These are phyloP conservation scores for Boletus vinaceobasis DNA, from an alignment of 768 basidiomycete species.

Conservation along the genomic window DNA sequence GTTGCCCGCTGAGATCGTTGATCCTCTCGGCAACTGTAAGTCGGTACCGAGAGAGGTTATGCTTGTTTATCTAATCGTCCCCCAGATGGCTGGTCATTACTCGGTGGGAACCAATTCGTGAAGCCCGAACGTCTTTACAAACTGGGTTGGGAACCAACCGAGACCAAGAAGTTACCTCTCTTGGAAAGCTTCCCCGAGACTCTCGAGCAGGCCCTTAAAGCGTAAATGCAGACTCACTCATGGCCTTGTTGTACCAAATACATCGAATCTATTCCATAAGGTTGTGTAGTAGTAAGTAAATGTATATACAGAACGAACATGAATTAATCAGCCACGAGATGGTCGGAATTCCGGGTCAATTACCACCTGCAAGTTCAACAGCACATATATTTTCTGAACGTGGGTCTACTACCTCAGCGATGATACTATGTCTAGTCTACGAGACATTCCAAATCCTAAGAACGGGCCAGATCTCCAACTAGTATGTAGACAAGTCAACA, in stretches of 20 bases:
- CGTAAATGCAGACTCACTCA: not conserved
- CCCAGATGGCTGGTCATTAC: constrained; percentile 39
- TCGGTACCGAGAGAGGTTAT: not conserved
- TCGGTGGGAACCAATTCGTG: constrained; percentile 39
- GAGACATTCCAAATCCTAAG: not conserved
- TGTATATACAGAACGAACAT: constrained; percentile 8
- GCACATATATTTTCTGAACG: too few species aligned
- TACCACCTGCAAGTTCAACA: not conserved
- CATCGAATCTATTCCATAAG: not conserved
- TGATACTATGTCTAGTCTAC: not conserved
- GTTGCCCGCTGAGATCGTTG: constrained; percentile 32
- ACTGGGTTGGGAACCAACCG: constrained; percentile 39
- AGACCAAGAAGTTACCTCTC: constrained; percentile 25
- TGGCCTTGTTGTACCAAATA: not conserved
- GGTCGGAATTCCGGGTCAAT: not conserved
- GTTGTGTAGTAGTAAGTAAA: not conserved
- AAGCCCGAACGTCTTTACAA: constrained; percentile 34
- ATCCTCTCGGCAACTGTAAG: constrained; percentile 40
- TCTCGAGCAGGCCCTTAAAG: constrained; percentile 24
- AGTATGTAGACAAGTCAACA: constrained; percentile 13
- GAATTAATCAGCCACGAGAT: not conserved
- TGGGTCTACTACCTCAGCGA: too few species aligned
- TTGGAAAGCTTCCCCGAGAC: constrained; percentile 29
- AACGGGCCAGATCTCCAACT: not conserved
- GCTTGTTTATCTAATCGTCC: not conserved